Evolutionary conservation across 768 basidiomycete species (phyloP).

Genomic region (Naematelia encephala): DNA sequence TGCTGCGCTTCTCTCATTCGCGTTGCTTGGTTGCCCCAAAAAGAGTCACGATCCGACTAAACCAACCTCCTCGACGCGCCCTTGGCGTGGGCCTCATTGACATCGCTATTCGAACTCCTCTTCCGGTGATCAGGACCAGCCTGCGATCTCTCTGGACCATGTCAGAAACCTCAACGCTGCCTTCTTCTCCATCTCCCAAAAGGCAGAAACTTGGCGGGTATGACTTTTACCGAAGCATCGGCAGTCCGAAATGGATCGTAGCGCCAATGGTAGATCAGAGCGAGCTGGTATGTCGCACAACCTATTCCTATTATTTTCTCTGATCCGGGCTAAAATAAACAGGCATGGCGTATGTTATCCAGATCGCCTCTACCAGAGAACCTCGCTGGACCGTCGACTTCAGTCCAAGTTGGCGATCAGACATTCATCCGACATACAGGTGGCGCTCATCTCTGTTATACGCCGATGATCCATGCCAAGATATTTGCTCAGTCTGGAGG

Average conservation of each 20-base stretch:
- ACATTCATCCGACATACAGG: slow-evolving; percentile 23
- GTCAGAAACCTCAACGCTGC: background rate
- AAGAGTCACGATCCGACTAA: background rate
- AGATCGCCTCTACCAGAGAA: slow-evolving; percentile 52
- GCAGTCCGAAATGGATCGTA: slow-evolving; percentile 82
- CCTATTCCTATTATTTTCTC: background rate
- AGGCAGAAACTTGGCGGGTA: slow-evolving; percentile 59
- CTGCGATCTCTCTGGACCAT: background rate
- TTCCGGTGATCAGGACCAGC: too few species aligned
- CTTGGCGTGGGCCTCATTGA: background rate
- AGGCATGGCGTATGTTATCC: slow-evolving; percentile 88
- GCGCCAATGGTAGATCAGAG: slow-evolving; percentile 99
- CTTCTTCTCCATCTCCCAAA: background rate
- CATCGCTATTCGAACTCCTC: background rate
- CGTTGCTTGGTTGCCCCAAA: too few species aligned
- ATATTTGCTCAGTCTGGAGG: slow-evolving; percentile 26
- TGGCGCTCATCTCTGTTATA: slow-evolving; percentile 70
- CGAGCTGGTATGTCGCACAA: slow-evolving; percentile 67
- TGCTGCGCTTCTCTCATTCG: too few species aligned
- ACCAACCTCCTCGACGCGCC: background rate
- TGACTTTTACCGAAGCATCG: slow-evolving; percentile 76
- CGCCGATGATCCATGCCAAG: slow-evolving; percentile 97
- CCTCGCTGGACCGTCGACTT: slow-evolving; percentile 31
- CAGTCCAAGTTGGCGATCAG: background rate
- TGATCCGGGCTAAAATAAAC: slow-evolving; percentile 6